Base-by-base conservation (phyloP, 2,329 filamentous ascomycete species). In the Dactylellina parvicollis region DNA sequence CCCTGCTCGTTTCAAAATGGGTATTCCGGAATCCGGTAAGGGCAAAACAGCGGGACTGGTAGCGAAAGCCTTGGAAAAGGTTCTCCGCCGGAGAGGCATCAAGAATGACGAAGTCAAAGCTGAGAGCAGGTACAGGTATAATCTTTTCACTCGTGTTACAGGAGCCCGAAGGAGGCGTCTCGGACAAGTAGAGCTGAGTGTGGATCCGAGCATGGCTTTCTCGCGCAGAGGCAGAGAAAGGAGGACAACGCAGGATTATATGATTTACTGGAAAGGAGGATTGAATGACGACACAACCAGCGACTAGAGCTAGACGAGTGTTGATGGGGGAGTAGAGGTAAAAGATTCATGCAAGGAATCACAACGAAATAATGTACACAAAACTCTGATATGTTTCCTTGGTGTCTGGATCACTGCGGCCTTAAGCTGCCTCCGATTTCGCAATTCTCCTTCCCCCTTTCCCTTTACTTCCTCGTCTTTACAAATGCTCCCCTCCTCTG, bases 1-100 rank as follows among this genome's bases (percentile, higher is more conserved):
- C 20, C 57, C 65, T 10, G 52, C 67, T 9, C 67, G 67, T 2
- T 72, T 72, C 59, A 72, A 72, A 24, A 50, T 72, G 9, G 66
- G 67, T 4, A 12, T 60, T 8, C 67, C 57, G 3, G 2, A 14
- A 38, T 55, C 20, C 22, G 49, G 16, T 7, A 26, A 34, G n/a
- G 34, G 61, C n/a, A 22, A 22, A 4, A 40, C 24, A 0, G 49
- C 10, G 10, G 24, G 12, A 4, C 30, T 34, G 22, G 46, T 57
- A 4, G 16, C 20, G 22, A 30, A 10, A 8, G 47, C 50, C 14
- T 24, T 62, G 16, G 14, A n/a, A 7, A 50, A 67, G 22, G 8
- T 71, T 2, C 3, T 57, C 0, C 14, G 46, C 20, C 40, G 54
- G 12, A 49, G 62, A 14, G 47, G 46, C 12, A 22, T 9, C 9